Percentiles rank a stretch among this genome's conserved stretches.
Evolutionary conservation across 805 yeast genomes (phyloP).

Genomic region (Starmera amethionina): DNA sequence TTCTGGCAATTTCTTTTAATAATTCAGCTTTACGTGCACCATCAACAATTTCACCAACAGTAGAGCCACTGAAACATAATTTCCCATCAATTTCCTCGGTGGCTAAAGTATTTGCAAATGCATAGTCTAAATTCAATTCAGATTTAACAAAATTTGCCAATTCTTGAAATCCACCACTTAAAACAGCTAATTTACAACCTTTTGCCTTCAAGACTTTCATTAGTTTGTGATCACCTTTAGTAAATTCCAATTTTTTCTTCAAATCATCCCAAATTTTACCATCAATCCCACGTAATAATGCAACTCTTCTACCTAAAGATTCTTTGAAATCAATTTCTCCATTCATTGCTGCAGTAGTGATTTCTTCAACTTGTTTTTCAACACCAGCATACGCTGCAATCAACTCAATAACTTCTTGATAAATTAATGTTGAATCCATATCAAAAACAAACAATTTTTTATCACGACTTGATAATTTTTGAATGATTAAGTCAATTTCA

Average conservation of each 20-base stretch:
- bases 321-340: constrained; percentile 89
- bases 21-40: constrained; percentile 76
- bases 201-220: constrained; percentile 46
- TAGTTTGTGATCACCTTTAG: constrained; percentile 80
- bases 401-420: constrained; percentile 93
- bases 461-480: constrained; percentile 24
- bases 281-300: constrained; percentile 73
- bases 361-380: constrained; percentile 75
- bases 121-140: constrained; percentile 68
- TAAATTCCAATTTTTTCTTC: constrained; percentile 56
- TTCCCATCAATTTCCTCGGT: constrained; percentile 37
- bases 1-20: constrained; percentile 47
- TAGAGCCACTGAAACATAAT: constrained; percentile 57
- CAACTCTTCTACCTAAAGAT: constrained; percentile 67
- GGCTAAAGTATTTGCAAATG: constrained; percentile 68
- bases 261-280: constrained; percentile 72
- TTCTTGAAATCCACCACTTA: constrained; percentile 92
- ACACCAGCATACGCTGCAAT: constrained; percentile 93
- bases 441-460: constrained; percentile 75
- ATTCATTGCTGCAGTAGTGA: constrained; percentile 93
- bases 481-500: constrained; percentile 34
- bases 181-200: constrained; percentile 72
- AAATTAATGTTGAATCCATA: constrained; percentile 95
- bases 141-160: constrained; percentile 69
- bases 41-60: constrained; percentile 76